These are phyloP conservation scores for Fusarium poae DNA, from an alignment of 2,329 filamentous ascomycete genomes.

Conservation along the genomic window DNA sequence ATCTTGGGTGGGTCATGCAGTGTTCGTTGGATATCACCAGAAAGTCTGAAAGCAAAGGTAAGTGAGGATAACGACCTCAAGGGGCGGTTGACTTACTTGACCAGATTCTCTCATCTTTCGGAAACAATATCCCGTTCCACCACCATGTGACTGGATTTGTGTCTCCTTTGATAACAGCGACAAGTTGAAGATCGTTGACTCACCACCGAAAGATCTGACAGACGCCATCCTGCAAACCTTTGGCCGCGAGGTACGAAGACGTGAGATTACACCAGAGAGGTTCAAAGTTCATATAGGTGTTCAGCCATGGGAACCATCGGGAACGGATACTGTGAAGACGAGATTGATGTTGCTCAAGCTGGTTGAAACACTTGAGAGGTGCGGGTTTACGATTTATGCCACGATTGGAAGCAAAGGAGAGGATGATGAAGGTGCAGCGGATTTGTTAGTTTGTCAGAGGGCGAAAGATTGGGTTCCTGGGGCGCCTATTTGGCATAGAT, in stretches of 20 bases:
- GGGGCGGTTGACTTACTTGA: neutral
- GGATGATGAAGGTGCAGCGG: conserved; percentile 5
- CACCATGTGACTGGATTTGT: conserved; percentile 26
- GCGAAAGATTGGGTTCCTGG: conserved; percentile 30
- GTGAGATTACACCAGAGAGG: neutral
- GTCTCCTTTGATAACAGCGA: conserved; percentile 30
- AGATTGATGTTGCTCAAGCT: neutral
- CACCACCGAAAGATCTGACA: conserved; percentile 19
- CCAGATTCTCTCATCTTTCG: conserved; percentile 28
- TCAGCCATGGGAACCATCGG: conserved; percentile 13
- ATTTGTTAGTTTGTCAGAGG: conserved; percentile 32
- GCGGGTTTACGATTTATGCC: conserved; percentile 23
- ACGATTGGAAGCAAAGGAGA: conserved; percentile 11
- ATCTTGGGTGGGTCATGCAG: conserved; percentile 32
- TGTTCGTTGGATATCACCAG: conserved; percentile 17
- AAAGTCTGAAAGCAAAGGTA: conserved; percentile 29
- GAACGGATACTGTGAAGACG: conserved; percentile 6
- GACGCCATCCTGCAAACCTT: conserved; percentile 3
- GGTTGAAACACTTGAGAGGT: conserved; percentile 11
- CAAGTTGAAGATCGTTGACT: conserved; percentile 29
- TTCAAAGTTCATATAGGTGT: conserved; percentile 2
- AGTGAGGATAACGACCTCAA: accelerated
- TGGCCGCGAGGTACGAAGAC: neutral
- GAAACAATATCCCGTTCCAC: conserved; percentile 25
- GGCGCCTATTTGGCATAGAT: conserved; percentile 33